Conservation (phyloP, 257 asterid species). For the Solanum virginianum region DNA sequence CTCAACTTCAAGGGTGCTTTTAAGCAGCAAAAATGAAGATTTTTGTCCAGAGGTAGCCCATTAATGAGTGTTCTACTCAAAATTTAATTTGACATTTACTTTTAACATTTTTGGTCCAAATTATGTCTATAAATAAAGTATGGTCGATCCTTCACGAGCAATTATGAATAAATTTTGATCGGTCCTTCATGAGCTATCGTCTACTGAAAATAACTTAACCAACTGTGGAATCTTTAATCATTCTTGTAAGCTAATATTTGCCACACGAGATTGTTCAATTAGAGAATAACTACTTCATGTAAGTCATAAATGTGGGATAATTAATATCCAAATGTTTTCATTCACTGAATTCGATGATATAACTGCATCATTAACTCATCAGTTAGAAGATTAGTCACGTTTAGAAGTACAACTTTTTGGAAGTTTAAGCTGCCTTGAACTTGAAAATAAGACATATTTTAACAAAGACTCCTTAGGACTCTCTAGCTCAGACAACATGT, state of each 20-base stretch:
- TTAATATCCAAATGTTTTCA: background rate
- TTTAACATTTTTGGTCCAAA: background rate
- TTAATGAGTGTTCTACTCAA: background rate
- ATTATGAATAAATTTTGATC: background rate
- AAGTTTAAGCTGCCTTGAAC: background rate
- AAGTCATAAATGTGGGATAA: background rate
- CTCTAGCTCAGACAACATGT: background rate
- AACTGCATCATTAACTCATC: background rate
- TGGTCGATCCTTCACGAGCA: background rate
- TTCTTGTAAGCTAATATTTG: background rate
- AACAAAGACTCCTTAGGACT: background rate
- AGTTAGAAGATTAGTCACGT: background rate
- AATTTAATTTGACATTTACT: background rate
- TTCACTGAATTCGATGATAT: background rate
- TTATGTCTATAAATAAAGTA: background rate
- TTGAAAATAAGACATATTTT: background rate
- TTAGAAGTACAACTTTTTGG: background rate
- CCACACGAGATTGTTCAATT: background rate
- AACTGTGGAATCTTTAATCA: background rate
- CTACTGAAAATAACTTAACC: background rate
- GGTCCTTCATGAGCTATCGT: background rate
- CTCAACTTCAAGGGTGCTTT: constrained; percentile 31
- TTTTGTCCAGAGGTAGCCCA: constrained; percentile 59
- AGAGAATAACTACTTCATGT: background rate
- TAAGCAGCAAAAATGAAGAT: constrained; percentile 13